Base-by-base conservation (phyloP, 495 filamentous ascomycete genomes). In the Glutinoglossum americanum region DNA sequence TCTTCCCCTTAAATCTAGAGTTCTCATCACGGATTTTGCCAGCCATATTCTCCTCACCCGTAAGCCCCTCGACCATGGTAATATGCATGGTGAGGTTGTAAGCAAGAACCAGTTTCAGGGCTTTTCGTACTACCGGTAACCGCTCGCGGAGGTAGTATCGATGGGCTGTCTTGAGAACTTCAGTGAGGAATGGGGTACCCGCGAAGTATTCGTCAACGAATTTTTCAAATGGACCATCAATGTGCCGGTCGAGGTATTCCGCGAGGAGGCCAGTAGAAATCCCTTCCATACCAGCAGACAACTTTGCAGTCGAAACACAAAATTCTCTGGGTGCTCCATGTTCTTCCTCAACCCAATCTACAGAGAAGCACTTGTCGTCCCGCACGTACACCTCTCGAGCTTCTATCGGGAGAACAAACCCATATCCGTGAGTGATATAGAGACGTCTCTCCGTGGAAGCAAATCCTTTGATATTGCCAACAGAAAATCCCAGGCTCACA, bases 121-220 rank as follows among this genome's bases (percentile, higher is more conserved):
- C 88, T 71, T 94, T 94, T 59, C 87, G 84, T 63, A 95, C 82
- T 57, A 94, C 84, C 1, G 85, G 83, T 11, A 83, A 72, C 70
- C 83, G 82, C 65, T 87, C 84, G 64, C 86, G 85, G 68, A 73
- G 77, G 69, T 92, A 93, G 70, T 83, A 95, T 57, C 83, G 84
- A 71, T 90, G 87, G 0, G 87, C 87, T 10, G 88, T 95, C 80
- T 93, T 92, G 62, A 95, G 75, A 67, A 95, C 86, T 65, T 94
- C 85, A 28, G 88, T 93, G 60, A 95, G 72, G 75, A 95, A 95
- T 23, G 81, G 83, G 5, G 87, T 94, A 56, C 88, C 89, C 67
- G 92, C 89, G 62, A 94, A 94, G 71, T 94, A 89, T 61, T 92
- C 83, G 59, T 94, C 89, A 49, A 95, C 84, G 62, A 92, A 95